phyloP scores from a whole-genome alignment of 139 green algal genomes.

The Chlorella sorokiniana region DNA sequence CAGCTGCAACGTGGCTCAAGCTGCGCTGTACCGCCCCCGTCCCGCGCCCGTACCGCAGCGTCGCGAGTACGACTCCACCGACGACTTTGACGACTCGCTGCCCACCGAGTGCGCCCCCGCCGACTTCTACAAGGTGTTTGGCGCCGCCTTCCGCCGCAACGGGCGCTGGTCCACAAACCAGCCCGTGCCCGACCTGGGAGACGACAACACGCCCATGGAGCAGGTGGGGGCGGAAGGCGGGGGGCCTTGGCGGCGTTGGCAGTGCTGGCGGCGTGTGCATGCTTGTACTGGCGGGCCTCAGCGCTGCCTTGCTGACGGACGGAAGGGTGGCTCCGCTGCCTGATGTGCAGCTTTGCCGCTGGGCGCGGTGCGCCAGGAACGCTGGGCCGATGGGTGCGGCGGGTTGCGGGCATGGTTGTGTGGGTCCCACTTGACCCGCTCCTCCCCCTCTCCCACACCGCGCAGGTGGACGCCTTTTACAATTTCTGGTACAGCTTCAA shows the following conservation, averaged over 20 bases:
- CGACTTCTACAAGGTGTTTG: constrained; percentile 96
- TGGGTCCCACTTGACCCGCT: no score
- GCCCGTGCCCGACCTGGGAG: constrained; percentile 80
- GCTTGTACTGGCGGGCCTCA: not conserved
- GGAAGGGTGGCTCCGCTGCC: not conserved
- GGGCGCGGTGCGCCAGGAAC: no score
- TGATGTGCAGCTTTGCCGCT: no score
- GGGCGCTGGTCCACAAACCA: constrained; percentile 73
- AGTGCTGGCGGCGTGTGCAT: not conserved
- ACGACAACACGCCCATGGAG: constrained; percentile 54
- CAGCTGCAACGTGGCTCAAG: no score
- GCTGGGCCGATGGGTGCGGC: no score
- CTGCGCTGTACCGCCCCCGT: no score
- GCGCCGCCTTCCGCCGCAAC: constrained; percentile 91
- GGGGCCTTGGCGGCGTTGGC: not conserved
- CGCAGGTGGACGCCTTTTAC: constrained; percentile 87
- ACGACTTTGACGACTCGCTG: constrained; percentile 96
- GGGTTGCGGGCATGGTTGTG: no score
- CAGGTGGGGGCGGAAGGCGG: constrained; percentile 2
- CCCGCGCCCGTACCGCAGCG: constrained; percentile 5
- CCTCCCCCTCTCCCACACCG: not conserved
- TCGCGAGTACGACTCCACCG: constrained; percentile 90
- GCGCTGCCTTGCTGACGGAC: not conserved
- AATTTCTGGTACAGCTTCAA: constrained; percentile 95
- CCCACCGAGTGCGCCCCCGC: constrained; percentile 68